Percentiles rank a stretch among this genome's conserved stretches.
These are phyloP conservation scores for Exsudoporus frostii DNA, from an alignment of 768 basidiomycete genomes.

Conservation along the genomic window DNA sequence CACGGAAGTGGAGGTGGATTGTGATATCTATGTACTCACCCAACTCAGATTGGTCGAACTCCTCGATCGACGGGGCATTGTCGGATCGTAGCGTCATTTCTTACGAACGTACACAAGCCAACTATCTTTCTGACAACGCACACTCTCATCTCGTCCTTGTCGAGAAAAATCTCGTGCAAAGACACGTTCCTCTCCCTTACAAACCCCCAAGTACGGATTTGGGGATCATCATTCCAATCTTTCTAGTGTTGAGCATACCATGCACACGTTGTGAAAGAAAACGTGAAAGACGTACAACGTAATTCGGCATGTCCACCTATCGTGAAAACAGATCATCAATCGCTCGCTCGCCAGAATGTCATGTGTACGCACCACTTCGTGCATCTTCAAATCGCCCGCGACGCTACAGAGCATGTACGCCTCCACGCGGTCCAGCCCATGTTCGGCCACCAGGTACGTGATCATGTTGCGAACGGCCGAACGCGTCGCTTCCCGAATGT, in stretches of 20 bases:
- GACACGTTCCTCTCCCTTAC: not conserved
- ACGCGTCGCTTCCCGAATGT: constrained; percentile 53
- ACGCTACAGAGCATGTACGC: constrained; percentile 65
- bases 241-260: not conserved
- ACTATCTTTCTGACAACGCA: not conserved
- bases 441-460: constrained; percentile 42
- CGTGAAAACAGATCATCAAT: not conserved
- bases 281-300: constrained; percentile 41
- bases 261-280: not conserved
- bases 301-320: constrained; percentile 66
- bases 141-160: not conserved
- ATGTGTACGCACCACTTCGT: constrained; percentile 62
- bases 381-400: constrained; percentile 55
- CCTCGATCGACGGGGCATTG: no score
- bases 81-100: not conserved
- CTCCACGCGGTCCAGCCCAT: constrained; percentile 41
- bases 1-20: no score
- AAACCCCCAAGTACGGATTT: constrained; percentile 36
- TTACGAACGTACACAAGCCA: not conserved
- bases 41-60: no score
- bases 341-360: not conserved
- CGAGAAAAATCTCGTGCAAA: not conserved
- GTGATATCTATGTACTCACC: no score
- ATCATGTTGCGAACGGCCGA: constrained; percentile 60
- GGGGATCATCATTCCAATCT: constrained; percentile 60